Conservation (phyloP, 2,329 filamentous ascomycete genomes). For the Calonectria multiphialidica region DNA sequence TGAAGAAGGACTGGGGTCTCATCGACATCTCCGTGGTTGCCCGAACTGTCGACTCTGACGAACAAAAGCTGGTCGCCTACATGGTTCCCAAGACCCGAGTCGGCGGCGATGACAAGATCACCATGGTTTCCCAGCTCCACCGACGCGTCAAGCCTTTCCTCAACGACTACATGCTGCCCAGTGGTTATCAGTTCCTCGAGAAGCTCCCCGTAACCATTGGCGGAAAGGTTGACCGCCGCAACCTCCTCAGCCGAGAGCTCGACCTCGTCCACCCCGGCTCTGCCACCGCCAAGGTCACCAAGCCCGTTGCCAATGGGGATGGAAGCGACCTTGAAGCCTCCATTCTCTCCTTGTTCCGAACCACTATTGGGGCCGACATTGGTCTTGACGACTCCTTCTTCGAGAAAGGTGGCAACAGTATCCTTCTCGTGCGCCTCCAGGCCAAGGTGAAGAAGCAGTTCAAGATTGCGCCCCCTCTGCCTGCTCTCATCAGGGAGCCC, state of each 20-base stretch:
- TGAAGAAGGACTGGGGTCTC: slow-evolving; percentile 22
- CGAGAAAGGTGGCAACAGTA: slow-evolving; percentile 41
- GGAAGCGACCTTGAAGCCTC: slow-evolving; percentile 32
- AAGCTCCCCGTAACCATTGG: slow-evolving; percentile 38
- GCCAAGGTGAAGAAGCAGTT: slow-evolving; percentile 41
- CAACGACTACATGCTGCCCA: slow-evolving; percentile 44
- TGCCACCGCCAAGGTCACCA: slow-evolving; percentile 9
- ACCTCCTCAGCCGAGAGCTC: slow-evolving; percentile 30
- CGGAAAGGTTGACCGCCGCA: slow-evolving; percentile 39
- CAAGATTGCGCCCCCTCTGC: slow-evolving; percentile 40
- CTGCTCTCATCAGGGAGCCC: slow-evolving; percentile 39
- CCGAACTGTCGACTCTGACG: slow-evolving; percentile 34
- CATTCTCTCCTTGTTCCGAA: slow-evolving; percentile 35
- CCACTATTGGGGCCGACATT: slow-evolving; percentile 30
- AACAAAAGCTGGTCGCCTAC: slow-evolving; percentile 40
- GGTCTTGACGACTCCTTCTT: slow-evolving; percentile 39
- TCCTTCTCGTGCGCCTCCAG: slow-evolving; percentile 41
- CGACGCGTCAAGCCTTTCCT: slow-evolving; percentile 34
- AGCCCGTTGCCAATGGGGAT: slow-evolving; percentile 6
- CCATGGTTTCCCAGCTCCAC: slow-evolving; percentile 33
- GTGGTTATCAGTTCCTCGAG: slow-evolving; percentile 36
- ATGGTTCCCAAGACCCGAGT: slow-evolving; percentile 34
- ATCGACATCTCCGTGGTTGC: slow-evolving; percentile 35
- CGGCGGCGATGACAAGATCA: slow-evolving; percentile 19
- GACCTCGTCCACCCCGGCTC: slow-evolving; percentile 33